Evolutionary conservation across 129 eudicot genomes (phyloP), one percentile per base, ranked within the genome.

Genomic region (Flaveria linearis): DNA sequence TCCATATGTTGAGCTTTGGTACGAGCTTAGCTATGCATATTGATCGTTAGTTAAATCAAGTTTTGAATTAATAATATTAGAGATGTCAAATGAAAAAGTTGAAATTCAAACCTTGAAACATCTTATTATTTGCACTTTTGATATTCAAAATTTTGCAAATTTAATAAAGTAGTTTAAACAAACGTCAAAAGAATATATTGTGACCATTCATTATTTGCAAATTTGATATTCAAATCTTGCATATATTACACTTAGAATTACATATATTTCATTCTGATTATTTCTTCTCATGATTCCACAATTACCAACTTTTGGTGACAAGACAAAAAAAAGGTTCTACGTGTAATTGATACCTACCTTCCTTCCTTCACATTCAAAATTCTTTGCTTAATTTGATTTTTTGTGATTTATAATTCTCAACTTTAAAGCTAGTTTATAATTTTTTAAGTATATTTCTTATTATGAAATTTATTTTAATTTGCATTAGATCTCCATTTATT

Each of bases 331-430:
- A 76, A 15, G n/a, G 78, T 63, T 72, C 33, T 20, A 41, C 73
- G 68, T 72, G 73, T 63, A 52, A 15, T 51, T 79, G 78, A 71
- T 79, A 63, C 83, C 72, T 79, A 36, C 53, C 77, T 62, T 71
- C 77, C 77, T 49, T 79, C 77, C 77, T 62, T 78, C 46, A 61
- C 2, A 62, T 50, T 55, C 68, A 39, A 72, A 62, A 50, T 71
- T 39, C 73, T 60, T 62, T 72, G 47, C 49, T 63, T 79, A 39
- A 51, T 22, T 47, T 20, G 18, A 75, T 50, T 47, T 63, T 75
- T 47, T 75, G 63, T 30, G 23, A 75, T 46, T 30, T 26, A 26
- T 46, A 71, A 26, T 39, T 43, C 49, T 60, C 26, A 25, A 61
- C 78, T 43, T 26, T 61, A 74, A 43, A 42, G 17, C 4, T 43